Percentiles rank a stretch among this genome's conserved stretches.
These are phyloP conservation scores for Raddia guianensis DNA, from an alignment of 176 grass and related monocot species.

Conservation along the genomic window DNA sequence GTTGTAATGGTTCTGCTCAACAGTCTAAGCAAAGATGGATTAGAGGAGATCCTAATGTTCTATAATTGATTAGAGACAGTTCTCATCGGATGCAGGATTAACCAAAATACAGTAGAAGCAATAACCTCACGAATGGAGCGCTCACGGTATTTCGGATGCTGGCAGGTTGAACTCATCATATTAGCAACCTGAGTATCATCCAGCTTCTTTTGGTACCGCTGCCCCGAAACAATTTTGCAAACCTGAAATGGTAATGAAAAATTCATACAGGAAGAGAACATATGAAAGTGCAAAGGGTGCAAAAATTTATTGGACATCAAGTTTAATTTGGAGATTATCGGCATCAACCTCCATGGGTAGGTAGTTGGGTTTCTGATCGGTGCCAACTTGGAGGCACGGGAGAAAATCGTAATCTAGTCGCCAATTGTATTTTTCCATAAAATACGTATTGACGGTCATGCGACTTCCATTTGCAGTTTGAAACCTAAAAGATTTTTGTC, in stretches of 20 bases:
- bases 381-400: slow-evolving; percentile 74
- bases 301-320: neutral
- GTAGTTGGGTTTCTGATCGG: slow-evolving; percentile 58
- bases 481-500: slow-evolving; percentile 34
- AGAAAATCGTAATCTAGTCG: slow-evolving; percentile 48
- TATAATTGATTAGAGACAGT: neutral
- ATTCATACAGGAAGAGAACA: slow-evolving; percentile 18
- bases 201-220: slow-evolving; percentile 66
- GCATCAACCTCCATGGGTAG: slow-evolving; percentile 76
- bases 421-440: slow-evolving; percentile 54
- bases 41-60: neutral
- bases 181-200: slow-evolving; percentile 36
- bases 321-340: slow-evolving; percentile 27
- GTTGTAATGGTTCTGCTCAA: slow-evolving; percentile 52
- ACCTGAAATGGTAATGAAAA: slow-evolving; percentile 42
- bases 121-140: slow-evolving; percentile 43
- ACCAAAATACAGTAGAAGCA: neutral
- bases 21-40: slow-evolving; percentile 44
- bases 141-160: slow-evolving; percentile 40
- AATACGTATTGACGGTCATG: slow-evolving; percentile 56
- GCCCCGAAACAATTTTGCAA: slow-evolving; percentile 64
- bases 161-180: slow-evolving; percentile 46
- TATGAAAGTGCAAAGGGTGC: neutral
- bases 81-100: slow-evolving; percentile 11
- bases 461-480: slow-evolving; percentile 1